A percentile compares a stretch with the other conserved stretches of the same genome.
phyloP scores from a whole-genome alignment of 129 eudicot genomes.

The Sambucus nigra region DNA sequence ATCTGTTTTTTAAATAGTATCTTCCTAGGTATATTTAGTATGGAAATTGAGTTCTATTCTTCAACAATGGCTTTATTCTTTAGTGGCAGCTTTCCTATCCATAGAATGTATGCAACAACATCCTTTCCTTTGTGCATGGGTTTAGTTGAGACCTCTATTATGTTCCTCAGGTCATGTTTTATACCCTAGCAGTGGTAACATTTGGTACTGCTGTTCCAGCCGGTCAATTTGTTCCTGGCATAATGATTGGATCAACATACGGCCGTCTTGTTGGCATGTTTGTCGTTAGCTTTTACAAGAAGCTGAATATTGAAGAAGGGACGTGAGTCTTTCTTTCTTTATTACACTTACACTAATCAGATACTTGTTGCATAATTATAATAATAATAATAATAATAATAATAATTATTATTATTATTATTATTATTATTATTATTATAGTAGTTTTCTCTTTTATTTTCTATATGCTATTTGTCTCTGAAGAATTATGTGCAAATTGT shows the following conservation, averaged over 20 bases:
- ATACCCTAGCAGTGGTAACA: conserved; percentile 83
- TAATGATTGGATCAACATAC: conserved; percentile 97
- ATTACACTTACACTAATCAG: neutral
- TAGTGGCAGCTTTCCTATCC: neutral
- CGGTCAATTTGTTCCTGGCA: conserved; percentile 98
- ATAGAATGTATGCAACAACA: neutral
- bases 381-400: too few species aligned
- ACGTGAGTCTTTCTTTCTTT: conserved; percentile 53
- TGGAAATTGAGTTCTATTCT: neutral
- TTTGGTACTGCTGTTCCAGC: conserved; percentile 99
- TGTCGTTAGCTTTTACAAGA: conserved; percentile 70
- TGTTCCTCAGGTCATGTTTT: conserved; percentile 77
- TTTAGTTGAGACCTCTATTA: conserved; percentile 4
- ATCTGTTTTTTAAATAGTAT: too few species aligned
- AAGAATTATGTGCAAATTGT: neutral
- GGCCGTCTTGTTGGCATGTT: conserved; percentile 99
- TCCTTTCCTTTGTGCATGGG: neutral
- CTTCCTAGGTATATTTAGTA: neutral
- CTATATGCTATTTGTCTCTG: neutral
- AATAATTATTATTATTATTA: too few species aligned
- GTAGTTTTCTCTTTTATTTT: too few species aligned
- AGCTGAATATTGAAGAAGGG: conserved; percentile 92
- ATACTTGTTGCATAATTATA: neutral
- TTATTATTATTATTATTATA: too few species aligned
- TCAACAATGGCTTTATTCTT: too few species aligned